A percentile compares a stretch with the other conserved stretches of the same genome.
These are phyloP conservation scores for Euptelea pleiosperma DNA, from an alignment of 164 flowering plant species.

Conservation along the genomic window DNA sequence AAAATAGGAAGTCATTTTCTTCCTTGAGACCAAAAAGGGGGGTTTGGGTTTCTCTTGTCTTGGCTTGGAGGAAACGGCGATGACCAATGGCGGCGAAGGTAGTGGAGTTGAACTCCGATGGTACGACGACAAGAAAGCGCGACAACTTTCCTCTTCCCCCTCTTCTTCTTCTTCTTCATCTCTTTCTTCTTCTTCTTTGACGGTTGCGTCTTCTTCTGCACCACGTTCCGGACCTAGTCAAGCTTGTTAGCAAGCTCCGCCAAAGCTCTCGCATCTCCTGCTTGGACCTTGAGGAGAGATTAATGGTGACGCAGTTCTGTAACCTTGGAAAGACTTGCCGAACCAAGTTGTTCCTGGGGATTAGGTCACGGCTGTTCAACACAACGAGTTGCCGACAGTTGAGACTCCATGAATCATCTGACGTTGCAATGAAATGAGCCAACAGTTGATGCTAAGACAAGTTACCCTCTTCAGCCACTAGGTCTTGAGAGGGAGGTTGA, in stretches of 20 bases:
- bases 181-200: too few relatives aligned
- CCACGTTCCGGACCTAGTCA: conserved; percentile 51
- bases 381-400: conserved; percentile 22
- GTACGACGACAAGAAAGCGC: too few relatives aligned
- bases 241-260: conserved; percentile 63
- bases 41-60: too few relatives aligned
- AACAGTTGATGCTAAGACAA: conserved; percentile 23
- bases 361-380: conserved; percentile 10
- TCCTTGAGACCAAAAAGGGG: too few relatives aligned
- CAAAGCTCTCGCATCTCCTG: conserved; percentile 57
- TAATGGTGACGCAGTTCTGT: conserved; percentile 42
- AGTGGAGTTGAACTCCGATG: too few relatives aligned
- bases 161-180: too few relatives aligned
- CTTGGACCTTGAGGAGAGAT: conserved; percentile 45
- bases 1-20: too few relatives aligned
- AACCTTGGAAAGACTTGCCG: conserved; percentile 13
- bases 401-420: conserved; percentile 49
- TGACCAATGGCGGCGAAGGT: too few relatives aligned
- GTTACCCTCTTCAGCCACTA: conserved; percentile 29
- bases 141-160: too few relatives aligned
- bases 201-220: too few relatives aligned
- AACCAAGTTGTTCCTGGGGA: conserved; percentile 20
- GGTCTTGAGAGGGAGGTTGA: conserved; percentile 15
- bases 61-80: too few relatives aligned
- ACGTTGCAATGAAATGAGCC: conserved; percentile 29